Evolutionary conservation across 2,329 filamentous ascomycete species (phyloP), one percentile per base, ranked within the genome.

Genomic region (Stagonosporopsis vannaccii): DNA sequence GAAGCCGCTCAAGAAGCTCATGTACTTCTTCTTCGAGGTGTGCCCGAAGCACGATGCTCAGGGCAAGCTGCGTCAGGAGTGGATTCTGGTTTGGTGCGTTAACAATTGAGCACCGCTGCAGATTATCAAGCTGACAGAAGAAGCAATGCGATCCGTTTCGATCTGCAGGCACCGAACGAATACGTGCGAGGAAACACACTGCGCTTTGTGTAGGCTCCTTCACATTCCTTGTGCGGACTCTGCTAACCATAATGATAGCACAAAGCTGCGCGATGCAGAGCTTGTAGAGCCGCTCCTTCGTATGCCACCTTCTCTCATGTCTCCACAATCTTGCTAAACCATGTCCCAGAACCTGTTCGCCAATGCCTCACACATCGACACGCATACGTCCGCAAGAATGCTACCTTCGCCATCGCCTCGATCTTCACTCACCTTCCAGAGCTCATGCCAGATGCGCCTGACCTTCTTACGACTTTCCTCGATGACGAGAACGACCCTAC

Each of bases 1-100:
- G 79, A 99, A 99, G 82, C 83, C 90, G 37, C 83, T 99, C 71
- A 99, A 99, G 86, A 99, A 99, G 83, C 85, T 99, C 59, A 86
- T 99, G 52, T 99, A 99, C 81, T 95, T 99, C 78, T 99, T 99
- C 82, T 97, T 98, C 77, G 95, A 99, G 80, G 95, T 98, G 76
- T 98, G 95, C 77, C 95, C 94, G 36, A 99, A 99, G 82, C 88
- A 92, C 56, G 95, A 99, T 78, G 84, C 88, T 50, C 88, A 84
- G 74, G 95, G 95, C 72, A 99, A 98, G 84, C 82, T 99, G 63
- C 97, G 97, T 84, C 95, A 99, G 80, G 95, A 99, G 81, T 98
- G 97, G 92, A 99, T 99, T 77, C 81, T 99, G 72, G 95, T 99
- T 70, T 99, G 95, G 94, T 97, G 80, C 67, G 83, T 75, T 39